Evolutionary conservation across 192 early-diverging fungal species (phyloP), one percentile per base, ranked within the genome.

Genomic region (Ambispora gerdemannii): DNA sequence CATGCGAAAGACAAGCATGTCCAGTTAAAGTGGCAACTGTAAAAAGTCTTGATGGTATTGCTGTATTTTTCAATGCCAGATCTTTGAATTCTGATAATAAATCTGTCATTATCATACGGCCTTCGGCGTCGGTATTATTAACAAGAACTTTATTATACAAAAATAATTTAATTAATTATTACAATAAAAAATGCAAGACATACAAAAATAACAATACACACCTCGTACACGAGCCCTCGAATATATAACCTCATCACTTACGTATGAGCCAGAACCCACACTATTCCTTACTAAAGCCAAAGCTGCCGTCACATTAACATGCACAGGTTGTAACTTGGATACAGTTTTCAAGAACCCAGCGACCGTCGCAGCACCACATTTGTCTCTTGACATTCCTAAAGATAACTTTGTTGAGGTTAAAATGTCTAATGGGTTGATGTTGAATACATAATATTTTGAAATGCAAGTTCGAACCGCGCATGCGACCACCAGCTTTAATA

Each of bases 91-190:
- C 84, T 67, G 82, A 82, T 7, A 92, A 78, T 13, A 88, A 82
- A 75, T 93, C 91, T 1, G 89, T 87, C 90, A 95, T 92, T 63
- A 93, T 90, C 83, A 94, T 88, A 20, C 93, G 88, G 33, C 93
- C 93, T 77, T 95, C 93, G 38, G 92, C 93, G 75, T 95, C 93
- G 1, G 93, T 95, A 79, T 95, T 92, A 63, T 86, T 88, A 68
- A 93, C 86, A 58, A 91, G 74, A 4, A 93, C 90, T 74, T 50
- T 15, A 30, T 30, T 51, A n/a, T 47, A 17, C 17, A 59, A 59
- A 19, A 51, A 28, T 22, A 36, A 19, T 25, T 20, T 22, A 72
- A 60, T 22, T 34, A n/a, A n/a, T n/a, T n/a, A n/a, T n/a, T n/a
- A n/a, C n/a, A n/a, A n/a, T n/a, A n/a, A n/a, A n/a, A n/a, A n/a